Percentiles rank a stretch among this genome's conserved stretches.
phyloP scores from a whole-genome alignment of 2,329 filamentous ascomycete genomes.

The Penicillium palitans region DNA sequence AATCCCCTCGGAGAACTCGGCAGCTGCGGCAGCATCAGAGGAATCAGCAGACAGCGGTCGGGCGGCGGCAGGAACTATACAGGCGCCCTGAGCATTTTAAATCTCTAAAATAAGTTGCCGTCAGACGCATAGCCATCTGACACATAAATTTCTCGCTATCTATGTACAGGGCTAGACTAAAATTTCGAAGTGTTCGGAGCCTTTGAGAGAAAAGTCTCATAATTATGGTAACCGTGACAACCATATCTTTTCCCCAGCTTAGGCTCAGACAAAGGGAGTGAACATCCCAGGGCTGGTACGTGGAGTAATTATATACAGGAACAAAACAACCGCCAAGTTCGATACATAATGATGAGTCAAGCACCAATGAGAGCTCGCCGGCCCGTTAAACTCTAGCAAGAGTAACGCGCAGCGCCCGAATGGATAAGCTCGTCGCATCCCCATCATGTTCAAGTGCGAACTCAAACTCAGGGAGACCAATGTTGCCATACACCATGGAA shows the following conservation, averaged over 20 bases:
- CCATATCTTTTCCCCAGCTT: background rate
- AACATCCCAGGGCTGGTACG: background rate
- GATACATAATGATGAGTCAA: background rate
- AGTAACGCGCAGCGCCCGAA: constrained; percentile 15
- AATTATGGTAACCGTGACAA: background rate
- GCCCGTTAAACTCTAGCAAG: background rate
- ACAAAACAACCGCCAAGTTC: background rate
- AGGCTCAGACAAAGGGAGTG: background rate
- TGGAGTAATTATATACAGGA: background rate
- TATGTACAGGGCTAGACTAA: too few relatives aligned
- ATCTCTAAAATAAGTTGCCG: too few relatives aligned
- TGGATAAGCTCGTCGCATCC: constrained; percentile 14
- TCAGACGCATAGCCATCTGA: too few relatives aligned
- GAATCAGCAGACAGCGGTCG: too few relatives aligned
- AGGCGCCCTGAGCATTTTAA: too few relatives aligned
- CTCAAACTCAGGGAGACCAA: constrained; percentile 25
- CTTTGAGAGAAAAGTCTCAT: too few relatives aligned
- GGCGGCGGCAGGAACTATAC: too few relatives aligned
- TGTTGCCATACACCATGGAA: constrained; percentile 18
- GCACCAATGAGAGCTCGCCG: background rate
- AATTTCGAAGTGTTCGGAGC: too few relatives aligned
- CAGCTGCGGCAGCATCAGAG: too few relatives aligned
- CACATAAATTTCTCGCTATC: too few relatives aligned
- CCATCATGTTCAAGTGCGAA: constrained; percentile 20
- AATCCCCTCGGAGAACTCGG: too few relatives aligned